Evolutionary conservation across 768 basidiomycete genomes (phyloP).

Genomic region (Phylloporus sp.): DNA sequence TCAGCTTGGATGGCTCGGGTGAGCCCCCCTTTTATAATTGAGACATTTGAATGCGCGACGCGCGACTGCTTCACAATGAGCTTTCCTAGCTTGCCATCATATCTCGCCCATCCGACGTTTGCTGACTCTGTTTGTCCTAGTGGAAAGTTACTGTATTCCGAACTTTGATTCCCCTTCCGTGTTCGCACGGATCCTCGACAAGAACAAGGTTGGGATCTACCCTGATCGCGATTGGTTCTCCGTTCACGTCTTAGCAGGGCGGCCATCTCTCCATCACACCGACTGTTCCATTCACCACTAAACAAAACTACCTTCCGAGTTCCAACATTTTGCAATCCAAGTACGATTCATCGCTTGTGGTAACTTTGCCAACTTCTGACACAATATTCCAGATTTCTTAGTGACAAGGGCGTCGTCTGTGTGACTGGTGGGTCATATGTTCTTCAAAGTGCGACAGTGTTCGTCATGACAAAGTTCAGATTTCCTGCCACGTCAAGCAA

Average conservation of each 20-base stretch:
- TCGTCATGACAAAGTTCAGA: constrained; percentile 44
- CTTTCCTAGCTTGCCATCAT: background rate
- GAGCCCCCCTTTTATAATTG: constrained; percentile 19
- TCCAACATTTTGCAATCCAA: constrained; percentile 88
- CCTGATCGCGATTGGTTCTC: background rate
- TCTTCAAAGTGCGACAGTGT: background rate
- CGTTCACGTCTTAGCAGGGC: constrained; percentile 42
- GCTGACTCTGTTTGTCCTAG: constrained; percentile 33
- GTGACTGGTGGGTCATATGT: constrained; percentile 55
- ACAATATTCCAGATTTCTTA: constrained; percentile 55
- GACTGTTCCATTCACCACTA: constrained; percentile 59
- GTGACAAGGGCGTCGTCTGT: constrained; percentile 78
- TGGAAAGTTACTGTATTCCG: constrained; percentile 90
- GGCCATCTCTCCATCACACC: constrained; percentile 92
- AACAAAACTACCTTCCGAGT: constrained; percentile 78
- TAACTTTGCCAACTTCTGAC: background rate
- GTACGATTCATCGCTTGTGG: constrained; percentile 18
- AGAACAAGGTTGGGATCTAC: constrained; percentile 49
- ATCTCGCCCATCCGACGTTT: background rate
- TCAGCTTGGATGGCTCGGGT: constrained; percentile 83
- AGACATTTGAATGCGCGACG: background rate
- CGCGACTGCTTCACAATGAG: background rate
- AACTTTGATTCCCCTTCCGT: constrained; percentile 92
- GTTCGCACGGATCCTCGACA: constrained; percentile 86
- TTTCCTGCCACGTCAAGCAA: constrained; percentile 65